Conservation (phyloP, 2,329 filamentous ascomycete genomes). For the Colletotrichum endophyticum region DNA sequence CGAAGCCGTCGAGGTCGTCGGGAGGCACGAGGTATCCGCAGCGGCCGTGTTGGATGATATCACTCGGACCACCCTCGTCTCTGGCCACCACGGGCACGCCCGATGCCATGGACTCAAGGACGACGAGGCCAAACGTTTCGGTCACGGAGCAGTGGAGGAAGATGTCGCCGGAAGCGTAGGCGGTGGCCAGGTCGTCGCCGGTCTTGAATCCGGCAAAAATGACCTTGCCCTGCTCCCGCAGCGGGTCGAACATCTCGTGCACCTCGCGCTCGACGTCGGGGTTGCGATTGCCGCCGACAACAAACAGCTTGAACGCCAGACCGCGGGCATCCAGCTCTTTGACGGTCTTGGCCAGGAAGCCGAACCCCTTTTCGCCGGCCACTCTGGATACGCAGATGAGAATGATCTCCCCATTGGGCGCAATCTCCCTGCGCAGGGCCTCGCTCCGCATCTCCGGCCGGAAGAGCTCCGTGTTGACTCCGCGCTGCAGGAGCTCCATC, state of each 20-base stretch:
- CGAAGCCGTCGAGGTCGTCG: conserved; percentile 63
- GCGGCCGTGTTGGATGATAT: conserved; percentile 64
- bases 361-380: conserved; percentile 74
- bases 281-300: conserved; percentile 73
- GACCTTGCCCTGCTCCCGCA: conserved; percentile 56
- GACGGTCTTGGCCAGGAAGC: conserved; percentile 65
- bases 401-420: conserved; percentile 67
- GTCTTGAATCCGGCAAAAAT: conserved; percentile 71
- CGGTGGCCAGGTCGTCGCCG: conserved; percentile 65
- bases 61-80: conserved; percentile 72
- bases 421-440: conserved; percentile 56
- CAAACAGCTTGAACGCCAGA: conserved; percentile 66
- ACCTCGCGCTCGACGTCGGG: conserved; percentile 65
- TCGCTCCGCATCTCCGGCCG: conserved; percentile 57
- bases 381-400: conserved; percentile 71
- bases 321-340: conserved; percentile 58
- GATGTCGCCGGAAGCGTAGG: conserved; percentile 72
- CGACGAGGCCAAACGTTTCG: conserved; percentile 74
- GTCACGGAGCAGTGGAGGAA: conserved; percentile 76
- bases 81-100: conserved; percentile 72
- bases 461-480: conserved; percentile 69
- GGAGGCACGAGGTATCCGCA: conserved; percentile 68
- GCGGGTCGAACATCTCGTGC: conserved; percentile 59
- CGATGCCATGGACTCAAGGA: conserved; percentile 74
- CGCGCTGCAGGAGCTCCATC: conserved; percentile 65